phyloP scores from a whole-genome alignment of 2,329 filamentous ascomycete genomes.

The Ceratocystis cubensis region DNA sequence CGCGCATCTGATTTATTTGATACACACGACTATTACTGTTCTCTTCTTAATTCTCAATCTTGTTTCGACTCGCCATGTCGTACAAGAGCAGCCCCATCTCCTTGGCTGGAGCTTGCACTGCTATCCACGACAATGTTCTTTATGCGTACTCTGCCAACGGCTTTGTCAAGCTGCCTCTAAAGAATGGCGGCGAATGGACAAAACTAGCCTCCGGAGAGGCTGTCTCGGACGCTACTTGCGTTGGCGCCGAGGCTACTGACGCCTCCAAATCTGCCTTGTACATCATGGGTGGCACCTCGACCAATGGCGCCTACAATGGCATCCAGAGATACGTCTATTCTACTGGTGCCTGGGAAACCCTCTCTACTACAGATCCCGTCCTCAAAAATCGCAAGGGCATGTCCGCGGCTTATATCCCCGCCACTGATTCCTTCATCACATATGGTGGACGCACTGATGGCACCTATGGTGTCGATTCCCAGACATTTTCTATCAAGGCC shows the following conservation, averaged over 20 bases:
- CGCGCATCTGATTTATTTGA: not conserved
- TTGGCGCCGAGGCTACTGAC: conserved; percentile 53
- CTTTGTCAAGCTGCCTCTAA: conserved; percentile 61
- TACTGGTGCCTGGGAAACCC: conserved; percentile 40
- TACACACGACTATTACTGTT: conserved; percentile 9
- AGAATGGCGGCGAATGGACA: conserved; percentile 60
- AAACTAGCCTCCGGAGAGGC: conserved; percentile 50
- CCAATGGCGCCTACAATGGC: conserved; percentile 49
- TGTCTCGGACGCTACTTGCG: conserved; percentile 65
- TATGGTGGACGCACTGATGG: conserved; percentile 64
- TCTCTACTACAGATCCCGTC: conserved; percentile 35
- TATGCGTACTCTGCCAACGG: conserved; percentile 68
- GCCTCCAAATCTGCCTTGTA: conserved; percentile 53
- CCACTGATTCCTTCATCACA: conserved; percentile 59
- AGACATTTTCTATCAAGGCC: conserved; percentile 63
- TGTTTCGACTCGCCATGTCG: conserved; percentile 21
- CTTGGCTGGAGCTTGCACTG: conserved; percentile 67
- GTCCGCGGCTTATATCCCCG: conserved; percentile 60
- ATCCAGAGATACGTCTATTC: conserved; percentile 55
- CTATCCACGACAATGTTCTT: conserved; percentile 66
- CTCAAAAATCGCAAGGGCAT: conserved; percentile 62
- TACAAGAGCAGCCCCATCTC: conserved; percentile 35
- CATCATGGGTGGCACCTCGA: conserved; percentile 61
- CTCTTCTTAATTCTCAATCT: conserved; percentile 10
- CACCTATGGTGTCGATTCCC: conserved; percentile 44